phyloP scores from a whole-genome alignment of 2,329 filamentous ascomycete genomes.

The Lasiodiplodia sp. region DNA sequence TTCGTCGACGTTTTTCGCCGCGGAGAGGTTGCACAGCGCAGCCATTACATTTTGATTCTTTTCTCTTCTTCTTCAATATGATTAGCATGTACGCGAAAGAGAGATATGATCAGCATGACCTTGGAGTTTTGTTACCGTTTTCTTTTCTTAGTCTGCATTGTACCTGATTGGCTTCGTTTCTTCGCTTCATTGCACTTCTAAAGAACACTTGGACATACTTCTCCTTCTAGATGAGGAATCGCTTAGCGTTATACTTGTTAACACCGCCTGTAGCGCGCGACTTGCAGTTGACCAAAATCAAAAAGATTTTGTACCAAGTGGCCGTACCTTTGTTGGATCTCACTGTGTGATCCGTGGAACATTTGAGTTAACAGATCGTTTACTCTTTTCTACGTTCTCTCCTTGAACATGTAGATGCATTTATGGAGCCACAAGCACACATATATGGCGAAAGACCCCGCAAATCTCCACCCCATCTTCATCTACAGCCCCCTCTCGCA shows the following conservation, averaged over 20 bases:
- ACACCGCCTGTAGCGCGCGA: not conserved
- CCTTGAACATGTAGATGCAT: no score
- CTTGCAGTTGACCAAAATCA: not conserved
- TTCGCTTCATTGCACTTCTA: not conserved
- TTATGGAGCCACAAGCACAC: no score
- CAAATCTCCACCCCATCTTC: no score
- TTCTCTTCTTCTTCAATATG: not conserved
- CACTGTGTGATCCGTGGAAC: not conserved
- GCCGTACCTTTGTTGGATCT: not conserved
- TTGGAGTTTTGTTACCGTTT: not conserved
- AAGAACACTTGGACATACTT: no score
- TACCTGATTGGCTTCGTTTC: not conserved
- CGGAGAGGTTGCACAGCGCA: not conserved
- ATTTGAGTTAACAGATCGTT: no score
- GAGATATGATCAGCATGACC: not conserved
- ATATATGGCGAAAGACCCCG: no score
- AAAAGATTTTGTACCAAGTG: not conserved
- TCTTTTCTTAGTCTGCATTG: not conserved
- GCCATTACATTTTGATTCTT: not conserved
- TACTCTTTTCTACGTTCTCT: no score
- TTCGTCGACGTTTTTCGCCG: not conserved
- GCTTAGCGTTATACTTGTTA: not conserved
- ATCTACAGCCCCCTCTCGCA: no score
- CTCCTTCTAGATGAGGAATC: not conserved
- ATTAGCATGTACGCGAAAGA: not conserved